Evolutionary conservation across 257 asterid genomes (phyloP), one percentile per base, ranked within the genome.

Genomic region (Orobanche coerulescens): DNA sequence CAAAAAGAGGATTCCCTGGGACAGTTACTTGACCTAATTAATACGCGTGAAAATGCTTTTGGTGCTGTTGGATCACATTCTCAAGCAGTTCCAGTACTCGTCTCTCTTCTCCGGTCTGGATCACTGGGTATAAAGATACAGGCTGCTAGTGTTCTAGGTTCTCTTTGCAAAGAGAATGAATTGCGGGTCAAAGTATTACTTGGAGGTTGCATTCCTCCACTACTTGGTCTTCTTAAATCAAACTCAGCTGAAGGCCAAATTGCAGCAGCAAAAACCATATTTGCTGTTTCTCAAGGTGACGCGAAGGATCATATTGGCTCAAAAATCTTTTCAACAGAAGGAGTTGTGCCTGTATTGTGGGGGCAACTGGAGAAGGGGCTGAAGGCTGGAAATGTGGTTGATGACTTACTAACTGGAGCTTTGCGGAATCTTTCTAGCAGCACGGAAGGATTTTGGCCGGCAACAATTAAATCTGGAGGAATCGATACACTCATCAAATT

Each of bases 51-150:
- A 68, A 86, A 79, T 72, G 98, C 95, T 68, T 92, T 92, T 57
- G 79, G 95, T 68, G 98, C 97, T 39, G 97, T 93, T 65, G 97
- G 95, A 63, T 89, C 98, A 49, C 98, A 93, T 79, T 93, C 98
- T 66, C 98, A 93, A 74, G 98, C 98, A 31, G 98, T 93, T 72
- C 98, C 98, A n/a, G 97, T 93, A 36, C 97, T 93, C 6, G 98
- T 93, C 15, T 93, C 98, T 42, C 95, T 89, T 66, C 94, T 93
- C 57, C 94, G 98, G 64, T 86, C 98, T 22, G 98, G 97, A 65
- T 84, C 97, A 57, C 79, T 84, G 26, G 94, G 84, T 69, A 84
- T 88, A 66, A 93, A 93, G 84, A 82, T 86, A 75, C 94, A 84
- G 73, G 90, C 98, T 53, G 98, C 95, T 50, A 78, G 82, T 33